A percentile compares a stretch with the other conserved stretches of the same genome.
Evolutionary conservation across 108 stramenopile genomes (phyloP).

Genomic region (Mayamaea pseudoterrestris): DNA sequence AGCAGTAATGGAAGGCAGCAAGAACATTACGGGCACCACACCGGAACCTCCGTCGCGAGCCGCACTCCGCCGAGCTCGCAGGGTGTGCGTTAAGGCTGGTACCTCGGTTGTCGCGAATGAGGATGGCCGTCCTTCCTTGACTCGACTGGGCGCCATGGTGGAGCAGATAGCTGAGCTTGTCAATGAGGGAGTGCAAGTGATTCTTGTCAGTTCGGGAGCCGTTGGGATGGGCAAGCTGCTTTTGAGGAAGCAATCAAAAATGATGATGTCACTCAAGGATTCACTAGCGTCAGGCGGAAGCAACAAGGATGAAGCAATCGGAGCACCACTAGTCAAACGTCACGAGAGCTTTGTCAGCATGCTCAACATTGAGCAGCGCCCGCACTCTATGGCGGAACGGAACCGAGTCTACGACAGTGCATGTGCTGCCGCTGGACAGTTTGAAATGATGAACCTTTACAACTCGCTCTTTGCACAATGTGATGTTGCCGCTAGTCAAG

Average conservation of each 20-base stretch:
- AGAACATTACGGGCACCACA: no score
- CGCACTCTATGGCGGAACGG: conserved; percentile 48
- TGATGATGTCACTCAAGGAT: conserved; percentile 58
- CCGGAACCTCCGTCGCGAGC: conserved; percentile 22
- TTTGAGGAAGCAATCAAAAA: conserved; percentile 51
- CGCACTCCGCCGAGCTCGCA: conserved; percentile 53
- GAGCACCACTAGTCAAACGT: background rate
- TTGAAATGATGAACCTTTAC: conserved; percentile 96
- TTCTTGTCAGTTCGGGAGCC: conserved; percentile 71
- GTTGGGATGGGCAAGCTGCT: conserved; percentile 81
- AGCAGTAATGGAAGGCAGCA: no score
- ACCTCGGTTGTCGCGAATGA: conserved; percentile 85
- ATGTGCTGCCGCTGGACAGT: conserved; percentile 96
- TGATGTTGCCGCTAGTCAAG: conserved; percentile 79
- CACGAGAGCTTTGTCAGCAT: conserved; percentile 31
- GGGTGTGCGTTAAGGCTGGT: conserved; percentile 78
- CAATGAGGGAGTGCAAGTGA: conserved; percentile 54
- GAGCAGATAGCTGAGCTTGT: conserved; percentile 83
- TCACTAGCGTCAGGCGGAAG: background rate
- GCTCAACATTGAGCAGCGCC: conserved; percentile 26
- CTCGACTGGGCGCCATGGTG: conserved; percentile 77
- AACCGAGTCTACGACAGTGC: conserved; percentile 82
- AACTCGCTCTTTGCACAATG: conserved; percentile 73
- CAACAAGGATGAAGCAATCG: background rate
- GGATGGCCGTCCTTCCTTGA: conserved; percentile 78